Evolutionary conservation across 495 filamentous ascomycete species (phyloP).

Genomic region (Podospora sp.): DNA sequence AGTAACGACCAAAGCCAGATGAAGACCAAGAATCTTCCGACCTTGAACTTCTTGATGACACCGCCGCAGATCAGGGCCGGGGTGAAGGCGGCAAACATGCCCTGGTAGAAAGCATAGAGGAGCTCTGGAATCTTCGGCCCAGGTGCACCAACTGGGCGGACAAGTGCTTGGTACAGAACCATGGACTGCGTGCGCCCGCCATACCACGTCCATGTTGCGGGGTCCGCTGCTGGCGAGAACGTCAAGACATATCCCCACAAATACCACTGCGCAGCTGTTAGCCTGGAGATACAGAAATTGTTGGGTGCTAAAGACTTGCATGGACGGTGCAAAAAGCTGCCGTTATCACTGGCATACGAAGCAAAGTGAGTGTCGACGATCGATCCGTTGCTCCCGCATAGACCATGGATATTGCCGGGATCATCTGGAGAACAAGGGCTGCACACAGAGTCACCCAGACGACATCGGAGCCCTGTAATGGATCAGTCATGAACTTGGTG

Average conservation of each 20-base stretch:
- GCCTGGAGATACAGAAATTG: not conserved
- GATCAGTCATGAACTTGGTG: too few relatives aligned
- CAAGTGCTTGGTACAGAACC: not conserved
- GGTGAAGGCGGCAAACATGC: slow-evolving; percentile 7
- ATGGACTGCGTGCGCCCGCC: not conserved
- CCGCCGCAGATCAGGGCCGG: slow-evolving; percentile 8
- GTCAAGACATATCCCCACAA: slow-evolving; percentile 11
- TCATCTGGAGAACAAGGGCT: slow-evolving; percentile 5
- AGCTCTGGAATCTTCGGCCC: slow-evolving; percentile 10
- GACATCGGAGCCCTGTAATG: not conserved
- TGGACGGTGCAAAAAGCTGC: slow-evolving; percentile 9
- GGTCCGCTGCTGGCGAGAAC: not conserved
- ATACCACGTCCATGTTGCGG: slow-evolving; percentile 7
- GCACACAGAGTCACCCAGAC: not conserved
- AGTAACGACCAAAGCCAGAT: slow-evolving; percentile 9
- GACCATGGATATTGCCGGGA: slow-evolving; percentile 8
- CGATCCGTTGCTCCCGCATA: slow-evolving; percentile 6
- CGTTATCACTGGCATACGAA: slow-evolving; percentile 6
- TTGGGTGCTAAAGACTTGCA: not conserved
- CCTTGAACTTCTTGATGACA: slow-evolving; percentile 13
- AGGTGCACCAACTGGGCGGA: slow-evolving; percentile 1
- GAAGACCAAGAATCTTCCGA: slow-evolving; percentile 2
- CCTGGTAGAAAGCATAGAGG: slow-evolving; percentile 10
- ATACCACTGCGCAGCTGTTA: slow-evolving; percentile 9
- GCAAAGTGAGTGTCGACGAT: not conserved